Base-by-base conservation (phyloP, 148 eudicot genomes). In the Oxyria digyna region DNA sequence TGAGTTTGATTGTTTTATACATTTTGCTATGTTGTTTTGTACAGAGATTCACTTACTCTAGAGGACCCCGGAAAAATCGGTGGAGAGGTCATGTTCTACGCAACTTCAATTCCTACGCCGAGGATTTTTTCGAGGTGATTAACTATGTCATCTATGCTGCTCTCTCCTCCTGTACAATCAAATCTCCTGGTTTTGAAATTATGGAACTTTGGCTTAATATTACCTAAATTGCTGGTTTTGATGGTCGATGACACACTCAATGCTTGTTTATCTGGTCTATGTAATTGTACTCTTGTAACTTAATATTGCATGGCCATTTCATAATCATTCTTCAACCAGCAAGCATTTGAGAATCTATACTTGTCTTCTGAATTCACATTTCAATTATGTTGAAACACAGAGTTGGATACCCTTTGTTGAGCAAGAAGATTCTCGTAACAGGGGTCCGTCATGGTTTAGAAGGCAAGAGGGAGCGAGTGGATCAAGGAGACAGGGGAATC, bases 91-190 rank as follows among this genome's bases (percentile, higher is more conserved):
- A 20, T 41, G 69, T 66, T 66, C 42, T 66, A 3, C 69, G 69
- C 46, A 41, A 66, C 46, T 35, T 66, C 9, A 66, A 66, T 66
- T 18, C 42, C 45, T 18, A 9, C 45, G 45, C 69, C 0, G 69
- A 66, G 43, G 69, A 66, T 8, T 66, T 66, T 18, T 66, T 66
- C 69, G 45, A 66, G 69, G 69, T 59, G 18, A 59, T 6, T 31
- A 59, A 59, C n/a, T 31, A 13, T 59, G 18, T 15, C 65, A 15
- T 31, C 65, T 38, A 14, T n/a, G 1, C 3, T 31, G 37, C 20
- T 59, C 31, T 52, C 32, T 52, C 62, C 14, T 52, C 31, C 62
- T 27, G 37, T n/a, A n/a, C n/a, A n/a, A n/a, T n/a, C n/a, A n/a
- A n/a, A n/a, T n/a, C n/a, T n/a, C n/a, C n/a, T n/a, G n/a, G n/a